phyloP scores from a whole-genome alignment of 257 asterid species.

The Apocynum venetum region DNA sequence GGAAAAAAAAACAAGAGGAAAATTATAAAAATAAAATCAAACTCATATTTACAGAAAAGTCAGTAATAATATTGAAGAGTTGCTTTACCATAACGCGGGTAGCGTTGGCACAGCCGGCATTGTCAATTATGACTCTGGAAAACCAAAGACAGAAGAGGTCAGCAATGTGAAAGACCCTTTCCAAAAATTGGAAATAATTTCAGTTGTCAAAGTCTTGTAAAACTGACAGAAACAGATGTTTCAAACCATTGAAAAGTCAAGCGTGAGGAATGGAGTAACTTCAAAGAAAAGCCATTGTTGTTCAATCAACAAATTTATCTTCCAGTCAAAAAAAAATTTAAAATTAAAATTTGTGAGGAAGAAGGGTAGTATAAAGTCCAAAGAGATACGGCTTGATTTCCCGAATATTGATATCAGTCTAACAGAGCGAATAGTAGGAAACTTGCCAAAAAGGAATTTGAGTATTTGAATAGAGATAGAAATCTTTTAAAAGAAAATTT shows the following conservation, averaged over 20 bases:
- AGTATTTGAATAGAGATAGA: background rate
- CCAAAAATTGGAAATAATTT: constrained; percentile 12
- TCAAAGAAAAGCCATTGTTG: constrained; percentile 35
- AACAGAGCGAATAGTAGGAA: background rate
- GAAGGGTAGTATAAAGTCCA: background rate
- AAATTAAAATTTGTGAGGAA: background rate
- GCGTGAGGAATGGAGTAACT: constrained; percentile 30
- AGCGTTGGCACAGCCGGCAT: constrained; percentile 76
- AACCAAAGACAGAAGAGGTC: constrained; percentile 24
- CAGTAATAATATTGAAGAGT: background rate
- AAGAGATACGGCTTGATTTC: background rate
- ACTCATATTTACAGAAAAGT: background rate
- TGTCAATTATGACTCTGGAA: constrained; percentile 93
- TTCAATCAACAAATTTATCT: background rate
- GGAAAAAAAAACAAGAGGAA: background rate
- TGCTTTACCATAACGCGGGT: constrained; percentile 85
- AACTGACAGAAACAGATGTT: background rate
- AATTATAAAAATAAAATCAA: background rate
- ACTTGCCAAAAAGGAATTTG: background rate
- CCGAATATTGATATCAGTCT: background rate
- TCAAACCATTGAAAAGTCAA: constrained; percentile 24
- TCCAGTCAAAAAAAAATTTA: background rate
- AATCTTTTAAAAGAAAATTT: background rate
- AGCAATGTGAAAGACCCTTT: constrained; percentile 24
- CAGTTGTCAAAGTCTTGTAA: background rate